Conservation (phyloP, 2,329 filamentous ascomycete genomes). For the Fusarium sp. region DNA sequence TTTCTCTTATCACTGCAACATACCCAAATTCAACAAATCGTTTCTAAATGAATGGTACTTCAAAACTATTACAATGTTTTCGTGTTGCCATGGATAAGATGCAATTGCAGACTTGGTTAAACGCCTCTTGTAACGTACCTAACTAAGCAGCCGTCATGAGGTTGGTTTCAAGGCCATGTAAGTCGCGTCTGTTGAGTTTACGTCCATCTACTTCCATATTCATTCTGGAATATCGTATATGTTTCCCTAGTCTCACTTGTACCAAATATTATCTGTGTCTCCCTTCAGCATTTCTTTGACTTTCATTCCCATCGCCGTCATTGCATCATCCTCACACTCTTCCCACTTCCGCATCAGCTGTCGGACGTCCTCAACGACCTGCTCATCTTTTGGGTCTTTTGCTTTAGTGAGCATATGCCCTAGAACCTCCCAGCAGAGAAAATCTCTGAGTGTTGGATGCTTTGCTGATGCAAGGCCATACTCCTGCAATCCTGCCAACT, state of each 20-base stretch:
- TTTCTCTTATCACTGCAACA: constrained; percentile 31
- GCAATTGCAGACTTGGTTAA: not conserved
- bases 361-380: not conserved
- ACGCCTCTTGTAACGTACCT: not conserved
- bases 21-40: not conserved
- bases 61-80: not conserved
- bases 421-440: constrained; percentile 39
- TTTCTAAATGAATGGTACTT: not conserved
- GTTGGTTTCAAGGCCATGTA: not conserved
- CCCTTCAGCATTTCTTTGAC: not conserved
- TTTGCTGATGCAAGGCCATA: constrained; percentile 6
- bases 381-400: not conserved
- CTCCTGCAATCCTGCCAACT: not conserved
- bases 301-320: constrained; percentile 17
- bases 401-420: constrained; percentile 10
- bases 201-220: not conserved
- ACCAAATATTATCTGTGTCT: constrained; percentile 7
- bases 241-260: not conserved
- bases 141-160: not conserved
- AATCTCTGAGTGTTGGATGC: constrained; percentile 26
- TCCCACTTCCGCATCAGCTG: constrained; percentile 29
- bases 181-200: not conserved
- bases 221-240: not conserved
- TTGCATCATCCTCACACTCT: constrained; percentile 1
- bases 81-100: not conserved